Conservation (phyloP, 192 early-diverging fungal species). For the Backusella luteola region DNA sequence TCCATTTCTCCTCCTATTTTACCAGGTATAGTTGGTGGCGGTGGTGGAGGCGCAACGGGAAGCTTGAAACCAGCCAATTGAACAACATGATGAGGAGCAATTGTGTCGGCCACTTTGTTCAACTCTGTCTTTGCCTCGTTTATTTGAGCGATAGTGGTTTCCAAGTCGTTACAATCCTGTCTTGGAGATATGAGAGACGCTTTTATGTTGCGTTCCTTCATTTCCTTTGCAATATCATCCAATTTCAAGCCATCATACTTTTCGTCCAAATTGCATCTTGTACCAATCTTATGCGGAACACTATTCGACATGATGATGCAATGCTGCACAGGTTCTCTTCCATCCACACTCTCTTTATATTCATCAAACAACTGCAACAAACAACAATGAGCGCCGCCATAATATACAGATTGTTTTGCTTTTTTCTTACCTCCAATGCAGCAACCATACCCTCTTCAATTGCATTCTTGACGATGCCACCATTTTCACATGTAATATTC, state of each 20-base stretch:
- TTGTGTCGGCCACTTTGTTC: slow-evolving; percentile 31
- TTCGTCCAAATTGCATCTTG: slow-evolving; percentile 46
- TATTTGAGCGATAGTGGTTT: slow-evolving; percentile 25
- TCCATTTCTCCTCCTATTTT: neutral
- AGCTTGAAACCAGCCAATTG: slow-evolving; percentile 52
- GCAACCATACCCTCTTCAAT: slow-evolving; percentile 61
- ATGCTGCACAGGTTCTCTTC: slow-evolving; percentile 42
- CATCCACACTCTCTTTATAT: slow-evolving; percentile 30
- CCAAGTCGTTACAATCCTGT: slow-evolving; percentile 32
- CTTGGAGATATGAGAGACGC: slow-evolving; percentile 38
- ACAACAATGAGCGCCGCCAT: too few relatives aligned
- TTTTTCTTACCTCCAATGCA: slow-evolving; percentile 52
- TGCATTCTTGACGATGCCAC: slow-evolving; percentile 57
- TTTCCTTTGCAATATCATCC: slow-evolving; percentile 40
- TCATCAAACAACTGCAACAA: slow-evolving; percentile 50
- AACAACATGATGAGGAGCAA: slow-evolving; percentile 39
- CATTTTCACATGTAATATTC: slow-evolving; percentile 46
- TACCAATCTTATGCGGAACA: slow-evolving; percentile 42
- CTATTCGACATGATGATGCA: slow-evolving; percentile 58
- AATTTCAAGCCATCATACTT: slow-evolving; percentile 51
- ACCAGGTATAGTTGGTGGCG: neutral
- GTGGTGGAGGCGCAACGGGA: slow-evolving; percentile 15
- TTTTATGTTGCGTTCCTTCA: slow-evolving; percentile 42
- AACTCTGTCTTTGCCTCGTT: slow-evolving; percentile 32
- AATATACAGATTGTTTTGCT: neutral